phyloP scores from a whole-genome alignment of 257 asterid species.

The Lithospermum erythrorhizon region DNA sequence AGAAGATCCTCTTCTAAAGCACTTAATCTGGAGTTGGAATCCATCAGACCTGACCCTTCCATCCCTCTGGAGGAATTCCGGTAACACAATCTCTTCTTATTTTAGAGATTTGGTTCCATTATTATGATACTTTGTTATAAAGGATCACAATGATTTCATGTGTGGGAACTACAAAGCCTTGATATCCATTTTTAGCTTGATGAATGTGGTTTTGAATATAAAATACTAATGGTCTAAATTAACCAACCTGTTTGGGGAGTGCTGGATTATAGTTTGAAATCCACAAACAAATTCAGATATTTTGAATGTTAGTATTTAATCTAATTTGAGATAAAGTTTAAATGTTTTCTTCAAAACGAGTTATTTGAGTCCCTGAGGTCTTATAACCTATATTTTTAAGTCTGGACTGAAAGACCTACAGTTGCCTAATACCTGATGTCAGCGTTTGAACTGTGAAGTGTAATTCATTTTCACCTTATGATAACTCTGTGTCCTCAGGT shows the following conservation, averaged over 20 bases:
- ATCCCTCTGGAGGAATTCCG: slow-evolving; percentile 81
- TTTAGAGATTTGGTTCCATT: not conserved
- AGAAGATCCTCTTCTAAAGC: slow-evolving; percentile 68
- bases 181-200: not conserved
- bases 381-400: too few species aligned
- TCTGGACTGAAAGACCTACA: too few species aligned
- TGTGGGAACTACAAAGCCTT: not conserved
- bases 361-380: too few species aligned
- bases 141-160: not conserved
- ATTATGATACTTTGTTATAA: not conserved
- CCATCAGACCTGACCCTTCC: slow-evolving; percentile 87
- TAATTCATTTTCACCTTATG: slow-evolving; percentile 2
- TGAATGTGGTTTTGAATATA: too few species aligned
- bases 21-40: slow-evolving; percentile 63
- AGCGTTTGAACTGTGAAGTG: not conserved
- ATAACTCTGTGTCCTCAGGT: slow-evolving; percentile 31
- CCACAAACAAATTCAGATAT: not conserved
- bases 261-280: not conserved
- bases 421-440: not conserved
- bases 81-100: slow-evolving; percentile 15
- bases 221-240: not conserved
- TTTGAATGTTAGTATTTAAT: too few species aligned
- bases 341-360: too few species aligned
- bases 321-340: not conserved
- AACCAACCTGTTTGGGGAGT: not conserved